Evolutionary conservation across 331 rosid genomes (phyloP).

Genomic region (Cydonia oblonga): DNA sequence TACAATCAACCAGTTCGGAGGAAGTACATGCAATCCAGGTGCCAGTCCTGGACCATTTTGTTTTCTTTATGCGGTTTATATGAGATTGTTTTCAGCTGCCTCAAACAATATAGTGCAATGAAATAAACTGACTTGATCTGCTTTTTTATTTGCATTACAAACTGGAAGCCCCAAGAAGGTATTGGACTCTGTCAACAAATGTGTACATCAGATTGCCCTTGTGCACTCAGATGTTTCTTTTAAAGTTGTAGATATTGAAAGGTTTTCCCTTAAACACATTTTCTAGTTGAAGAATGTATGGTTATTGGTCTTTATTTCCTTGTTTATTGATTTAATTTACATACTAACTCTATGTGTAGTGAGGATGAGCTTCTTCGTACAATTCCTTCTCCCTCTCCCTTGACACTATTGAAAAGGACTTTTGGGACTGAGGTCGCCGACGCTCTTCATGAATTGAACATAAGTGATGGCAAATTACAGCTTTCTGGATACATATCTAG

Average conservation of each 20-base stretch:
- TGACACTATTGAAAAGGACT: conserved; percentile 54
- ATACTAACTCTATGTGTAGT: conserved; percentile 35
- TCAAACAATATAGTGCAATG: conserved; percentile 9
- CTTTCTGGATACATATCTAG: conserved; percentile 69
- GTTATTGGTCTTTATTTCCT: background rate
- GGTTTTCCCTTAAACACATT: conserved; percentile 37
- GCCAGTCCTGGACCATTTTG: background rate
- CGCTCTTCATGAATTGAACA: conserved; percentile 45
- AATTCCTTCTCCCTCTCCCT: conserved; percentile 58
- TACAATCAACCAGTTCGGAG: conserved; percentile 98
- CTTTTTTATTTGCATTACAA: conserved; percentile 14
- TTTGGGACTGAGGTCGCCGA: conserved; percentile 55
- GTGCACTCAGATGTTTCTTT: conserved; percentile 53
- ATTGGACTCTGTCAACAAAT: conserved; percentile 74
- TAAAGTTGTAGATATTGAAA: conserved; percentile 64
- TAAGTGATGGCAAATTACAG: conserved; percentile 41
- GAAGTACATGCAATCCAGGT: conserved; percentile 78
- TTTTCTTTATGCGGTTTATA: conserved; percentile 10
- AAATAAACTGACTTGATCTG: conserved; percentile 26
- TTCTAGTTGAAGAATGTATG: conserved; percentile 7
- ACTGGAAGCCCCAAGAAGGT: conserved; percentile 78
- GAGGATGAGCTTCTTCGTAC: conserved; percentile 68
- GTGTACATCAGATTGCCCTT: conserved; percentile 49
- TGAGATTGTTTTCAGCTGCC: conserved; percentile 9
- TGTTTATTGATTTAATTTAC: conserved; percentile 21